Base-by-base conservation (phyloP, 306 rosid genomes). In the Echinosophora koreensis region DNA sequence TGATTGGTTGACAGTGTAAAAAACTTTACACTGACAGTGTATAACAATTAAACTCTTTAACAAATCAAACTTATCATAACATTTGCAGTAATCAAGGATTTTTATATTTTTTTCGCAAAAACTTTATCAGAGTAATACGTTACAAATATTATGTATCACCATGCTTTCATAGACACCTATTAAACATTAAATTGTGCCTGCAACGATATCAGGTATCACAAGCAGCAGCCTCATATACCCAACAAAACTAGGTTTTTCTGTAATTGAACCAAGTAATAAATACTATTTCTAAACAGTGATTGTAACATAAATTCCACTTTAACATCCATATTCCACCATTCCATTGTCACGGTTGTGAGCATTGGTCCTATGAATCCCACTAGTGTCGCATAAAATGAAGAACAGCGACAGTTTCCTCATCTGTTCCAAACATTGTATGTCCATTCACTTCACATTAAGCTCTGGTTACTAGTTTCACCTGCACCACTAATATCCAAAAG, bases 401-500 rank as follows among this genome's bases (percentile, higher is more conserved):
- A 78, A 59, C 14, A 42, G 9, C 3, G 4, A 18, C 4, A 51
- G 42, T 44, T 5, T 41, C 11, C 4, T 7, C 15, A 46, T 34
- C 44, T 5, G 2, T 22, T 42, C 58, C 7, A 14, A 35, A 37
- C 32, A 16, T 35, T 49, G 38, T 34, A 65, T n/a, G 32, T 69
- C 80, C 82, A 79, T 69, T 81, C 77, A 86, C 84, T 69, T 81
- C 77, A 86, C 84, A 78, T 78, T 84, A 84, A 84, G 68, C 80
- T 76, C 83, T 82, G 87, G 71, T 75, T 84, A 81, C 79, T 83
- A 66, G 87, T 17, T 56, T 92, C 95, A 67, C 89, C 97, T 87
- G 90, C 91, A 79, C 85, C 84, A 79, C 86, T 84, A 78, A 79
- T 71, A 18, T 35, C 8, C 49, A 80, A 79, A 32, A 32, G 61